Evolutionary conservation across 139 green algal species (phyloP).

Genomic region (Micromonas pusilla): DNA sequence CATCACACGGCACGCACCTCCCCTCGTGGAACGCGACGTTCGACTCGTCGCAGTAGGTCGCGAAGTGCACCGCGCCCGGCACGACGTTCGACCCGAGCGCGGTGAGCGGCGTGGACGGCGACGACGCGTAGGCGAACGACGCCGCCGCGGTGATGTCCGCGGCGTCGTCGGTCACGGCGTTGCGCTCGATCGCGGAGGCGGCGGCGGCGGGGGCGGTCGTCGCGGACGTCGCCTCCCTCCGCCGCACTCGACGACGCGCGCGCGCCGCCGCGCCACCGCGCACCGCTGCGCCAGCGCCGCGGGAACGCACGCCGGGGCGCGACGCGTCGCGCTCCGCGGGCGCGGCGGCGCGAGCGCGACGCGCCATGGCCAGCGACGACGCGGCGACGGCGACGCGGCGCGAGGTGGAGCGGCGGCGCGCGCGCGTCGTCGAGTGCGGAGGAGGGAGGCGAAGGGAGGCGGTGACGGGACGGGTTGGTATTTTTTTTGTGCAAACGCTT

Average conservation of each 20-base stretch:
- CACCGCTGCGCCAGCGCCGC: background rate
- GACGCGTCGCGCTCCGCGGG: background rate
- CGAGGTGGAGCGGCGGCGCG: background rate
- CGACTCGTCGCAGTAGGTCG: background rate
- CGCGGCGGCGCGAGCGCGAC: too few relatives aligned
- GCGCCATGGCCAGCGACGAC: too few relatives aligned
- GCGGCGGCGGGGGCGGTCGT: background rate
- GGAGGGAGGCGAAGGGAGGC: background rate
- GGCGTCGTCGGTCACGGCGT: background rate
- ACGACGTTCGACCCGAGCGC: background rate
- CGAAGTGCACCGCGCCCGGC: background rate
- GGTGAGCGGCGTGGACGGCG: background rate
- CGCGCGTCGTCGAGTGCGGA: background rate
- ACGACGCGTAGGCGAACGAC: background rate
- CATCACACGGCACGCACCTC: too few relatives aligned
- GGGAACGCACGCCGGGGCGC: background rate
- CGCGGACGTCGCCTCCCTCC: background rate
- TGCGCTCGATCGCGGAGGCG: background rate
- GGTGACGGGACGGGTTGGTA: too few relatives aligned
- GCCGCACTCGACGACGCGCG: background rate
- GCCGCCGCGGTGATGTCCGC: background rate
- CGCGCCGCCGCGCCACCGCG: background rate
- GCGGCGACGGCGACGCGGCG: background rate
- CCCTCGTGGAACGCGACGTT: background rate
- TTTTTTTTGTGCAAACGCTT: too few relatives aligned